Percentiles rank a stretch among this genome's conserved stretches.
phyloP scores from a whole-genome alignment of 495 filamentous ascomycete species.

The Cercophora samala region DNA sequence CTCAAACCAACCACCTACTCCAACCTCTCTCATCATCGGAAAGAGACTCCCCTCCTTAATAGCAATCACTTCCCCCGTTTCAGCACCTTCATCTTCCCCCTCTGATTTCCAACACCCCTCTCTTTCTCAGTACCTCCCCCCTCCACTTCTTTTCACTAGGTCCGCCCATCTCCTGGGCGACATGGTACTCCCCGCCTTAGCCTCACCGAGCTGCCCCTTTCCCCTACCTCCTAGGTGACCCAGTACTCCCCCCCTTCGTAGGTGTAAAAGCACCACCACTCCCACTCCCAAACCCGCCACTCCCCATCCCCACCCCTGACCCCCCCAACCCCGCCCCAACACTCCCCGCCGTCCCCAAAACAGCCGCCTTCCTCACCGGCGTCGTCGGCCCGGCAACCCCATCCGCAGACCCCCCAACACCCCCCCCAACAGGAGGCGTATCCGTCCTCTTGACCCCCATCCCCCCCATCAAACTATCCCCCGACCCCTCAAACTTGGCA shows the following conservation, averaged over 20 bases:
- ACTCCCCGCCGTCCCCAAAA: conserved; percentile 7
- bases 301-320: not conserved
- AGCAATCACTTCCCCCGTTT: no score
- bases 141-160: no score
- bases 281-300: not conserved
- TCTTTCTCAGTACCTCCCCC: no score
- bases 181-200: no score
- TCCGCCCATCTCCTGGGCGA: no score
- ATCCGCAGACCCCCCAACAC: conserved; percentile 12
- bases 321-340: not conserved
- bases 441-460: conserved; percentile 23
- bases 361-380: conserved; percentile 1
- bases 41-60: no score
- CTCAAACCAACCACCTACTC: no score
- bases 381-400: conserved; percentile 12
- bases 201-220: not conserved
- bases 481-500: conserved; percentile 40
- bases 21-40: no score
- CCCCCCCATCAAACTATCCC: not conserved
- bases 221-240: not conserved
- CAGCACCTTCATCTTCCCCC: no score
- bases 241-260: conserved; percentile 9
- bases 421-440: conserved; percentile 23
- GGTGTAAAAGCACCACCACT: conserved; percentile 12
- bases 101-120: no score